These are phyloP conservation scores for Monilinia vaccinii-corymbosi DNA, from an alignment of 2,329 filamentous ascomycete species.

Conservation along the genomic window DNA sequence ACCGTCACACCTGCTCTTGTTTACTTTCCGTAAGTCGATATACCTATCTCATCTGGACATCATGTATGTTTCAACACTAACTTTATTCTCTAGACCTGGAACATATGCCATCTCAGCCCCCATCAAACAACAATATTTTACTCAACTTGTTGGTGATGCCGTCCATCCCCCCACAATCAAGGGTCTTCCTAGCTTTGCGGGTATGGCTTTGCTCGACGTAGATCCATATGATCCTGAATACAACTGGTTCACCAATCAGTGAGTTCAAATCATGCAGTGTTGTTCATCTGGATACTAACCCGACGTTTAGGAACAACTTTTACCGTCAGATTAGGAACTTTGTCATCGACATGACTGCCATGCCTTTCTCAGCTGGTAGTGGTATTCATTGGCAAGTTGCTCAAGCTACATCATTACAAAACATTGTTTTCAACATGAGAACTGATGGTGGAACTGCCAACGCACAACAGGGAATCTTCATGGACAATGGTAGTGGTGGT, in stretches of 20 bases:
- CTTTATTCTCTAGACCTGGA: slow-evolving; percentile 46
- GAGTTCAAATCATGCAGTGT: background rate
- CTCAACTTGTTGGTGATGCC: slow-evolving; percentile 81
- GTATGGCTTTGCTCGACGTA: slow-evolving; percentile 82
- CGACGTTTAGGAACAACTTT: slow-evolving; percentile 50
- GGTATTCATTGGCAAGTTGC: slow-evolving; percentile 81
- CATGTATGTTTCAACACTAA: background rate
- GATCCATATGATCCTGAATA: slow-evolving; percentile 69
- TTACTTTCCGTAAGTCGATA: slow-evolving; percentile 51
- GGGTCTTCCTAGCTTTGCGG: slow-evolving; percentile 60
- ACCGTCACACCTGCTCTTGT: slow-evolving; percentile 80
- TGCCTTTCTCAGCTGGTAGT: slow-evolving; percentile 51
- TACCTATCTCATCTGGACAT: background rate
- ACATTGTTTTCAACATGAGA: slow-evolving; percentile 73
- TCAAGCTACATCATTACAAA: slow-evolving; percentile 73
- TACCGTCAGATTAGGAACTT: slow-evolving; percentile 79
- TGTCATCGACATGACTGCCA: slow-evolving; percentile 62
- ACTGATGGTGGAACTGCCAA: slow-evolving; percentile 54
- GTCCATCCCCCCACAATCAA: slow-evolving; percentile 65
- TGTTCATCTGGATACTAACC: background rate
- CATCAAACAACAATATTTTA: slow-evolving; percentile 84
- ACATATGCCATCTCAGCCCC: slow-evolving; percentile 75
- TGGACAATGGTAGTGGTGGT: slow-evolving; percentile 77
- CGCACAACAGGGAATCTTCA: slow-evolving; percentile 69
- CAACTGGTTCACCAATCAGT: slow-evolving; percentile 72